These are phyloP conservation scores for Malania oleifera DNA, from an alignment of 164 flowering plant species.

Conservation along the genomic window DNA sequence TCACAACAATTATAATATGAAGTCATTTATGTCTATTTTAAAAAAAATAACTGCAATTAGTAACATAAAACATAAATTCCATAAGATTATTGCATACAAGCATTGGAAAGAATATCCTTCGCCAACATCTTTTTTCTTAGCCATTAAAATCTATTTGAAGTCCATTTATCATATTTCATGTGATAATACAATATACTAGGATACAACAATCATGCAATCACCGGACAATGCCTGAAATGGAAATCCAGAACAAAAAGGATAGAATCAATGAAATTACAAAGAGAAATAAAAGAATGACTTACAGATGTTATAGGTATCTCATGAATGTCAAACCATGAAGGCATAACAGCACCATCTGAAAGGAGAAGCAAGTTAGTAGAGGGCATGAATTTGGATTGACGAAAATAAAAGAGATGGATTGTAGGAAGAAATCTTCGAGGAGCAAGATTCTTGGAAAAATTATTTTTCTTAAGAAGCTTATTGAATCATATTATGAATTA, in stretches of 20 bases:
- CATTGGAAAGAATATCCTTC: no score
- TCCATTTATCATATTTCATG: not conserved
- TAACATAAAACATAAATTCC: not conserved
- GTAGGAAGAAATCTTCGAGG: not conserved
- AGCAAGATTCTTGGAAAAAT: no score
- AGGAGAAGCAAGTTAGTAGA: slow-evolving; percentile 14
- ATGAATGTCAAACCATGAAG: slow-evolving; percentile 94
- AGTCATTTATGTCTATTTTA: no score
- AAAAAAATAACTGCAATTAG: no score
- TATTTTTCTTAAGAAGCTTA: no score
- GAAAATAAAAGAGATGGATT: not conserved
- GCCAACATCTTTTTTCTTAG: no score
- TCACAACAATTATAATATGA: no score
- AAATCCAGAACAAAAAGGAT: not conserved
- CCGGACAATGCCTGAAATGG: not conserved
- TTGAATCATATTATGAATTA: no score
- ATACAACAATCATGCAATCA: not conserved
- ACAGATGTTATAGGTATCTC: slow-evolving; percentile 89
- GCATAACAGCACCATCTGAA: slow-evolving; percentile 88
- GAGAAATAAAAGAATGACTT: slow-evolving; percentile 28
- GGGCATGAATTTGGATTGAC: not conserved
- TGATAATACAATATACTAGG: not conserved
- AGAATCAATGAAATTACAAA: no score
- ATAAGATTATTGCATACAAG: not conserved
- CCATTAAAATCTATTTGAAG: no score